Evolutionary conservation across 1,139 yeast species (phyloP), one percentile per base, ranked within the genome.

Genomic region (Arxiozyma slooffiae): DNA sequence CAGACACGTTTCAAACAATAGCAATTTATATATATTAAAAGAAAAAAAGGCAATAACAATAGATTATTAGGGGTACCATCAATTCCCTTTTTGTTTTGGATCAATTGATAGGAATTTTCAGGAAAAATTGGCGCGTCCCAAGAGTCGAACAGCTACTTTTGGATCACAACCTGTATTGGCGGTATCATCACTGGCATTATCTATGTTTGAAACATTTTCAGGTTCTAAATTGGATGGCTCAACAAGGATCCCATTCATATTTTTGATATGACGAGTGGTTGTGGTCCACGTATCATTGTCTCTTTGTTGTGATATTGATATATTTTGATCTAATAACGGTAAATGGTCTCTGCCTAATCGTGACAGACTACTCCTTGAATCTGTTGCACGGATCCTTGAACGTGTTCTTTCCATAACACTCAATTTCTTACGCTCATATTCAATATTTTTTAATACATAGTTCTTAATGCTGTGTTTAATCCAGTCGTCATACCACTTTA

Each of bases 371-470:
- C 97, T 89, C 53, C 78, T 72, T 50, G 80, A 76, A 70, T 90
- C 95, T 39, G 84, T 86, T 41, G 83, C 77, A 58, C 97, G 72
- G 41, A 87, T 80, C 61, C 85, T 95, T 22, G 78, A 67, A 38
- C 95, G 73, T 34, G 86, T 80, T 52, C 79, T 79, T 62, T 88
- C 96, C 70, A 95, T 75, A 39, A 84, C 77, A 53, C 82, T 78
- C 52, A 92, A 74, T 44, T 87, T 81, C 59, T 86, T 83, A 44
- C 98, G 77, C 68, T 90, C 97, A 57, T 83, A 86, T 54, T 88
- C 96, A 46, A 92, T 89, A 61, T 82, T 80, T 57, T 81, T 80
- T 54, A 86, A 71, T 0, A 88, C 79, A 55, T 78, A 81, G 46
- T 74, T 76, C 53, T 80, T 81, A 50, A 92, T 70, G 39, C 80